Conservation (phyloP, 805 yeast species). For the Suhomyces canberraensis region DNA sequence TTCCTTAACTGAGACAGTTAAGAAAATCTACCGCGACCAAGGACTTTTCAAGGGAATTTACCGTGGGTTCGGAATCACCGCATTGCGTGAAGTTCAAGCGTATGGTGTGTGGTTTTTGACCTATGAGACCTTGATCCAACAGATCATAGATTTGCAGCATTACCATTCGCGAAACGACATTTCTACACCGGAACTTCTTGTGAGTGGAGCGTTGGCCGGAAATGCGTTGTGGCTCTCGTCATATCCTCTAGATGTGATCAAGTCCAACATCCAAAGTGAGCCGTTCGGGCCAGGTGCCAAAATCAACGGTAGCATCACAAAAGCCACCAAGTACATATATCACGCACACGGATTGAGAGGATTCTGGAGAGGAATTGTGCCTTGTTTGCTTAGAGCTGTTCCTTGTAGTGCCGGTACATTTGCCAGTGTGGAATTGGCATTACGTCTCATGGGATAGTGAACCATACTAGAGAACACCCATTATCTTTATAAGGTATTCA, state of each 20-base stretch:
- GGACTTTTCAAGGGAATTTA: slow-evolving; percentile 51
- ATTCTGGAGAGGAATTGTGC: slow-evolving; percentile 62
- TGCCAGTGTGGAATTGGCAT: slow-evolving; percentile 69
- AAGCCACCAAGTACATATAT: slow-evolving; percentile 40
- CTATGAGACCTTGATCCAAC: slow-evolving; percentile 53
- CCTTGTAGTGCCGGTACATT: slow-evolving; percentile 75
- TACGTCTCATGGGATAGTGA: slow-evolving; percentile 52
- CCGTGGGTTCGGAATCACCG: slow-evolving; percentile 54
- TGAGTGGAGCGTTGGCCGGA: slow-evolving; percentile 65
- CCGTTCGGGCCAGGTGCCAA: slow-evolving; percentile 41
- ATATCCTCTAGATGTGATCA: slow-evolving; percentile 51
- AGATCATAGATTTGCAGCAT: slow-evolving; percentile 28
- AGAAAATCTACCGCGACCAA: slow-evolving; percentile 35
- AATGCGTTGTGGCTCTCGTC: slow-evolving; percentile 60
- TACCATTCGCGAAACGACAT: slow-evolving; percentile 45
- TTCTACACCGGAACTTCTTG: slow-evolving; percentile 52
- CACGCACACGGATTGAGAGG: slow-evolving; percentile 45
- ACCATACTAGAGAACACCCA: no score
- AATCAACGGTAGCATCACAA: slow-evolving; percentile 37
- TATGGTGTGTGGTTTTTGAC: slow-evolving; percentile 74
- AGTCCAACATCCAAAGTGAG: slow-evolving; percentile 53
- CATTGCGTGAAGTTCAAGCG: slow-evolving; percentile 63
- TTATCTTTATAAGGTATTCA: no score
- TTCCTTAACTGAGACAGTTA: slow-evolving; percentile 34
- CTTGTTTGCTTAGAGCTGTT: slow-evolving; percentile 57